Conservation (phyloP, 345 rosid genomes). For the Linum lewisii region DNA sequence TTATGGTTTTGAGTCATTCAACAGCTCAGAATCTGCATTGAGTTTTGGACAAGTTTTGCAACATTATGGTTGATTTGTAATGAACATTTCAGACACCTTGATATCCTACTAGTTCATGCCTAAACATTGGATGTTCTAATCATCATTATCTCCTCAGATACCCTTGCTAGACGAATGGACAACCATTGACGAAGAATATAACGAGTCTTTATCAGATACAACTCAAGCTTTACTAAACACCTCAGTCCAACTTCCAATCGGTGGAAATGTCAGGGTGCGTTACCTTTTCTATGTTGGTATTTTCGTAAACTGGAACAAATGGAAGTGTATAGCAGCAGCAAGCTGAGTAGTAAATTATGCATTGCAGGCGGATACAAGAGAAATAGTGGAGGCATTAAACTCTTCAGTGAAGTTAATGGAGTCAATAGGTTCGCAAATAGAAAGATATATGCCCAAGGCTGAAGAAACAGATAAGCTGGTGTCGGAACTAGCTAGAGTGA, state of each 20-base stretch:
- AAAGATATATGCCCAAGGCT: slow-evolving; percentile 55
- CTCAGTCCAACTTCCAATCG: slow-evolving; percentile 50
- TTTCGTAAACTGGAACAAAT: neutral
- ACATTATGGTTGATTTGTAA: no score
- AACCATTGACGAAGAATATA: slow-evolving; percentile 41
- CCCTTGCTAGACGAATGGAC: slow-evolving; percentile 72
- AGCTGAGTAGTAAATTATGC: neutral
- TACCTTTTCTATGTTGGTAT: neutral
- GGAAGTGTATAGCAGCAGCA: neutral
- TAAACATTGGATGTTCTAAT: neutral
- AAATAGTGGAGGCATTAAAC: slow-evolving; percentile 49
- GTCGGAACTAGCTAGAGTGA: slow-evolving; percentile 66
- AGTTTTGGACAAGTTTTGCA: no score
- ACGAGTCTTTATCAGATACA: slow-evolving; percentile 44
- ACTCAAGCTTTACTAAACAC: slow-evolving; percentile 50
- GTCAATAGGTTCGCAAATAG: slow-evolving; percentile 31
- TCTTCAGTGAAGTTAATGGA: slow-evolving; percentile 56
- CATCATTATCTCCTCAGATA: slow-evolving; percentile 32
- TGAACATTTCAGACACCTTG: no score
- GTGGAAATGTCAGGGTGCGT: slow-evolving; percentile 45
- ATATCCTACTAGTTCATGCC: neutral
- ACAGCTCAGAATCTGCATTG: no score
- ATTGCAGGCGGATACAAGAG: slow-evolving; percentile 49
- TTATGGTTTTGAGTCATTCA: neutral
- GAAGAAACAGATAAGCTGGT: slow-evolving; percentile 49